phyloP scores from a whole-genome alignment of 176 grass and related monocot species.

The Neostapfia colusana region DNA sequence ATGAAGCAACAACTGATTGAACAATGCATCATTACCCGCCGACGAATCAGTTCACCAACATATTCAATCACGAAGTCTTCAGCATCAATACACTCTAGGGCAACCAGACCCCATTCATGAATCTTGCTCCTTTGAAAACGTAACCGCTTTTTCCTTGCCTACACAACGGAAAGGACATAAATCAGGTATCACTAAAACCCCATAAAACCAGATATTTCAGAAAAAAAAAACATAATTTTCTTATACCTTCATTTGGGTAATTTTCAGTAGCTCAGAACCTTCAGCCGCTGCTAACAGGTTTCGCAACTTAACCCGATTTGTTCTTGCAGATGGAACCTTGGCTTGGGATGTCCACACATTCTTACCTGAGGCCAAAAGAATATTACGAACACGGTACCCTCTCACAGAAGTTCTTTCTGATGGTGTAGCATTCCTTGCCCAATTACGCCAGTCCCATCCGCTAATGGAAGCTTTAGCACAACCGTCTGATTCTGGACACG shows the following conservation, averaged over 20 bases:
- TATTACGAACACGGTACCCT: constrained; percentile 52
- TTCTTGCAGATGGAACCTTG: constrained; percentile 85
- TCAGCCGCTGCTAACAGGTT: constrained; percentile 79
- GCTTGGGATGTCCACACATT: constrained; percentile 49
- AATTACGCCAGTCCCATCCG: constrained; percentile 92
- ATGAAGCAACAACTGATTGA: constrained; percentile 35
- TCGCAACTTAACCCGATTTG: constrained; percentile 79
- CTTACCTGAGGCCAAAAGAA: constrained; percentile 49
- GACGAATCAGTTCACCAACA: constrained; percentile 88
- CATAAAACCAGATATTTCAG: constrained; percentile 28
- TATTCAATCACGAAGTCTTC: constrained; percentile 99
- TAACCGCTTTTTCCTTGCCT: constrained; percentile 91
- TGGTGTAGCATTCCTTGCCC: constrained; percentile 75
- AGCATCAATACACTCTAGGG: constrained; percentile 87
- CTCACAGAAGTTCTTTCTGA: constrained; percentile 75
- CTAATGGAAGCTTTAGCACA: constrained; percentile 78
- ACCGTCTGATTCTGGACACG: constrained; percentile 76
- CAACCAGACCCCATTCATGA: constrained; percentile 95
- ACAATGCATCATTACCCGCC: constrained; percentile 56
- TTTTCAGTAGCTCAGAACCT: constrained; percentile 80
- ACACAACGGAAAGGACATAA: constrained; percentile 33
- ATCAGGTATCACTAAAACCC: constrained; percentile 7
- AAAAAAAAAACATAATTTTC: background rate
- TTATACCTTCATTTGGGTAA: constrained; percentile 76
- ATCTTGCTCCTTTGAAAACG: constrained; percentile 98